phyloP scores from a whole-genome alignment of 306 rosid species.

The Quercus cerris region DNA sequence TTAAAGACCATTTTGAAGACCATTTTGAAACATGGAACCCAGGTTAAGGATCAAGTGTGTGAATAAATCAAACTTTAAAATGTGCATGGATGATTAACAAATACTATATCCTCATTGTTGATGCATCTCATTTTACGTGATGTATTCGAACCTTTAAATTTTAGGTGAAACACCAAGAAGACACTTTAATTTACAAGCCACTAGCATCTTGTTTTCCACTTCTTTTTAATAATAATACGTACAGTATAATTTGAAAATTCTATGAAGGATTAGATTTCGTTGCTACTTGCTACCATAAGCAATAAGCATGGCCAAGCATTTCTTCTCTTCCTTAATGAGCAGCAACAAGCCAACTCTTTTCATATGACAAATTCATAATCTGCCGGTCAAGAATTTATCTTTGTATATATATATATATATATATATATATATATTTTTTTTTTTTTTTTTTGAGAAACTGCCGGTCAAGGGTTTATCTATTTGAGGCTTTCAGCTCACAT shows the following conservation, averaged over 20 bases:
- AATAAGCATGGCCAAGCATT: too few species aligned
- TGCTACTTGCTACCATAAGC: background rate
- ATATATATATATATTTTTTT: too few species aligned
- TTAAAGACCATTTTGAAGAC: too few species aligned
- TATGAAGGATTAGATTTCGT: background rate
- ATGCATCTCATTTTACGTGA: background rate
- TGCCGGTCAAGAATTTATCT: too few species aligned
- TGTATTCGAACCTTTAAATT: background rate
- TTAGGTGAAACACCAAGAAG: background rate
- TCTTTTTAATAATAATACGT: background rate
- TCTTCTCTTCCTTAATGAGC: too few species aligned
- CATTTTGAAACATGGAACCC: background rate
- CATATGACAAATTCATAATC: too few species aligned
- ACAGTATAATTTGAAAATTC: background rate
- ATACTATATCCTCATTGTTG: background rate
- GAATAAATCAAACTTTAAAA: background rate
- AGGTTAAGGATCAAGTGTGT: background rate
- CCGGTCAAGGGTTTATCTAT: too few species aligned
- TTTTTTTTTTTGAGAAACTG: too few species aligned
- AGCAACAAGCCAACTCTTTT: too few species aligned
- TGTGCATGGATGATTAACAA: background rate
- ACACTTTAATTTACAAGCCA: background rate
- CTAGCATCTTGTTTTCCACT: background rate
- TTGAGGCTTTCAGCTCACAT: too few species aligned
- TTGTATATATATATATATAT: too few species aligned